phyloP scores from a whole-genome alignment of 352 stramenopile genomes.

The Phytophthora aleatoria region DNA sequence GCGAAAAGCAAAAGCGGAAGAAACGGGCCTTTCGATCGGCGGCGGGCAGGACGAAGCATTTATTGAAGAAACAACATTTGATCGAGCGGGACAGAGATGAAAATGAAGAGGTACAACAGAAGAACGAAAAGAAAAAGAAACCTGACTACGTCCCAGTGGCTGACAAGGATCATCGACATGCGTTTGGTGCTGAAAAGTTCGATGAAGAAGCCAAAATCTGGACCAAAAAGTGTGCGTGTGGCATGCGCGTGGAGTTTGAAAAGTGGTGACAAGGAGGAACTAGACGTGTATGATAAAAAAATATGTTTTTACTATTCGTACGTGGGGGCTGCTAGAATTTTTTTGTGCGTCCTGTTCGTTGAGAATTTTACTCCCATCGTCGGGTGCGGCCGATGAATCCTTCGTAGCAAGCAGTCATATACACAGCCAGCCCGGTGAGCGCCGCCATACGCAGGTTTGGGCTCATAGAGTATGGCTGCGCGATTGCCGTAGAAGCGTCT shows the following conservation, averaged over 20 bases:
- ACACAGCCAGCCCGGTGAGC: conserved; percentile 54
- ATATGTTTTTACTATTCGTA: conserved; percentile 27
- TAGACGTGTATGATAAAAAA: conserved; percentile 31
- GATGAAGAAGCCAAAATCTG: conserved; percentile 45
- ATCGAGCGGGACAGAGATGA: conserved; percentile 20
- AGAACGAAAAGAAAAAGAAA: conserved; percentile 18
- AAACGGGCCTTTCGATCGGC: conserved; percentile 54
- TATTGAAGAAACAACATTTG: conserved; percentile 54
- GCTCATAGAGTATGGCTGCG: conserved; percentile 26
- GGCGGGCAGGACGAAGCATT: conserved; percentile 57
- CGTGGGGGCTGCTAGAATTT: conserved; percentile 14
- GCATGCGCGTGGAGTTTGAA: conserved; percentile 72
- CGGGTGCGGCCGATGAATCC: conserved; percentile 53
- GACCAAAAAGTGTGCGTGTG: conserved; percentile 61
- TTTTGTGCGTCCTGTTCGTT: conserved; percentile 1
- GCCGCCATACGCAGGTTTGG: conserved; percentile 48
- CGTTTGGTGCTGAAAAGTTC: conserved; percentile 48
- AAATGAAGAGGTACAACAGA: neutral
- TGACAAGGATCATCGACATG: conserved; percentile 65
- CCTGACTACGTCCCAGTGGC: conserved; percentile 42
- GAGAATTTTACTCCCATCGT: conserved; percentile 38
- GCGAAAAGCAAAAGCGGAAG: conserved; percentile 51
- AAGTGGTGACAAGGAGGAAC: conserved; percentile 53
- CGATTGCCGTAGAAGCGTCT: conserved; percentile 10
- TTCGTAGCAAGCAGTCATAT: conserved; percentile 70